These are phyloP conservation scores for Ceratobasidium sp. DNA, from an alignment of 1,284 basidiomycete genomes.

Conservation along the genomic window DNA sequence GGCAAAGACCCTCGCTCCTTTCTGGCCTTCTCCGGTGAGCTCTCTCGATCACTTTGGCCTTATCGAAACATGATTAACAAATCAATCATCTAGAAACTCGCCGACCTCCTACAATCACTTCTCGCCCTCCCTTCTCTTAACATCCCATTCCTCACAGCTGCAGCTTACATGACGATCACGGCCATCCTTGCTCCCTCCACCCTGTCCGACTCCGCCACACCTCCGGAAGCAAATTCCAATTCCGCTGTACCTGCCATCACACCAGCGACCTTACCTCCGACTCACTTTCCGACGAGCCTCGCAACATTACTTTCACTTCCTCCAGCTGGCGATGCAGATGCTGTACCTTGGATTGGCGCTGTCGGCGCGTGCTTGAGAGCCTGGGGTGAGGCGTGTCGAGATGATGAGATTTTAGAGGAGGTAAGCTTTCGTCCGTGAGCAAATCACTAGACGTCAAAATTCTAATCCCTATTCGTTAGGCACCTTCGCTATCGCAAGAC, in stretches of 20 bases:
- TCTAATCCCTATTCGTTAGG: not conserved
- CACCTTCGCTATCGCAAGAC: constrained; percentile 25
- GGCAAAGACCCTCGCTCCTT: constrained; percentile 71
- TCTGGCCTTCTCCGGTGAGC: constrained; percentile 71
- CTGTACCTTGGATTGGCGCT: constrained; percentile 30
- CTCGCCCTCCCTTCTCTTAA: constrained; percentile 85
- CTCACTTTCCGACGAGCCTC: constrained; percentile 53
- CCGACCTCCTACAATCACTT: constrained; percentile 75
- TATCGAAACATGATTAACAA: constrained; percentile 29
- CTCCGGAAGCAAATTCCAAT: constrained; percentile 9
- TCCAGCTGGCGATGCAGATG: constrained; percentile 35
- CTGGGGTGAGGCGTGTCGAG: constrained; percentile 22
- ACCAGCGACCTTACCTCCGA: constrained; percentile 48
- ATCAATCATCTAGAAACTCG: constrained; percentile 70
- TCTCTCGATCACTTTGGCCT: constrained; percentile 1
- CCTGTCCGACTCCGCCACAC: constrained; percentile 50
- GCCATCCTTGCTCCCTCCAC: constrained; percentile 71
- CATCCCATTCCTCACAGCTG: constrained; percentile 86
- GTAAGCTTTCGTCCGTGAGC: no score
- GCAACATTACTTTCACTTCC: constrained; percentile 50
- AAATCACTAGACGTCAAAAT: no score
- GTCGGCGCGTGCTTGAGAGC: constrained; percentile 35
- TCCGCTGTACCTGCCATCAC: constrained; percentile 53
- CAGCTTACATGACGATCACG: constrained; percentile 83
- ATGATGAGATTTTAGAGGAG: constrained; percentile 31